A percentile compares a stretch with the other conserved stretches of the same genome.
phyloP scores from a whole-genome alignment of 352 stramenopile species.

The Globisporangium perplexum region DNA sequence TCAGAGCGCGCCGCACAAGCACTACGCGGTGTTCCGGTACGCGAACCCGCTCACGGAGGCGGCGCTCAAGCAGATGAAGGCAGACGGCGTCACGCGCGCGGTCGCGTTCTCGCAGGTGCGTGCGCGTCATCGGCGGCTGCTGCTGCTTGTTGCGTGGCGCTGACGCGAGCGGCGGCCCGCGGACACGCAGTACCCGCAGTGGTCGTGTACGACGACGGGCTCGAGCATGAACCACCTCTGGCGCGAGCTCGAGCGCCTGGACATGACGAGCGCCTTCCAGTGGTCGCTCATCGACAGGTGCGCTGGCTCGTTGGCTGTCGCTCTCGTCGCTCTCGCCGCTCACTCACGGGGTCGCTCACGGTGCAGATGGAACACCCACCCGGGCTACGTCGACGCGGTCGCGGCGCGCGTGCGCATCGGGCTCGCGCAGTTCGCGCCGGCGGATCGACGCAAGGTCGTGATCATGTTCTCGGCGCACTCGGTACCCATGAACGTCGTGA shows the following conservation, averaged over 20 bases:
- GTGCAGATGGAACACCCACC: conserved; percentile 94
- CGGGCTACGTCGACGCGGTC: conserved; percentile 94
- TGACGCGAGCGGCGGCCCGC: background rate
- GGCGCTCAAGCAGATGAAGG: conserved; percentile 93
- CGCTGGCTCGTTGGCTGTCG: too few species aligned
- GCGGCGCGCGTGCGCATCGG: conserved; percentile 89
- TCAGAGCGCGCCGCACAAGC: conserved; percentile 87
- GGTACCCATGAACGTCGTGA: conserved; percentile 86
- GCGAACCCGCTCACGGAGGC: conserved; percentile 96
- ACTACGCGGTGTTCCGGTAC: conserved; percentile 98
- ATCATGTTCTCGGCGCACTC: conserved; percentile 91
- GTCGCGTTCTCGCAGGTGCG: conserved; percentile 93
- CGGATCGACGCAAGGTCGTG: conserved; percentile 85
- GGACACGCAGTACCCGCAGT: conserved; percentile 92
- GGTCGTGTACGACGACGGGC: conserved; percentile 96
- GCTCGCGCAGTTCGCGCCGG: conserved; percentile 88
- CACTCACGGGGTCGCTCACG: conserved; percentile 25
- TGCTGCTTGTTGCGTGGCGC: too few species aligned
- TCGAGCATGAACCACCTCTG: conserved; percentile 93
- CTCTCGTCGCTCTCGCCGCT: background rate
- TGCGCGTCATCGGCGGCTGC: background rate
- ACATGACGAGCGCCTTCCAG: conserved; percentile 84
- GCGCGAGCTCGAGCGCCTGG: conserved; percentile 74
- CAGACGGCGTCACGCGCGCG: conserved; percentile 93
- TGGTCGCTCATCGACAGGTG: conserved; percentile 79